Conservation (phyloP, 2,329 filamentous ascomycete species). For the Epichloe hybrida region DNA sequence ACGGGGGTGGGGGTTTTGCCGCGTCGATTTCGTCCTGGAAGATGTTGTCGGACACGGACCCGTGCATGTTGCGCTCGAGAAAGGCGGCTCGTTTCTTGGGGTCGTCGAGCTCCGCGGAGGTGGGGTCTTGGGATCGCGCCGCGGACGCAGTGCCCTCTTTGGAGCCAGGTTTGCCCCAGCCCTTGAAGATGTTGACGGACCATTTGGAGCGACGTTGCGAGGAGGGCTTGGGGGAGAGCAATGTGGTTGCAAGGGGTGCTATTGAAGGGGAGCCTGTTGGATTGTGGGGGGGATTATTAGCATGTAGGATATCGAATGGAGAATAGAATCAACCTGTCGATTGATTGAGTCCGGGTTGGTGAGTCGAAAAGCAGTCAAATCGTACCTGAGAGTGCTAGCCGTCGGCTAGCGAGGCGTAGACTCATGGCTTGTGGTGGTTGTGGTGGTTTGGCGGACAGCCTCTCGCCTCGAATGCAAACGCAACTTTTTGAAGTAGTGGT, state of each 20-base stretch:
- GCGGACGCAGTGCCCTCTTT: constrained; percentile 19
- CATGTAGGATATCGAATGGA: background rate
- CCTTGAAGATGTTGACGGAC: constrained; percentile 26
- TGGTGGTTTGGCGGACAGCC: background rate
- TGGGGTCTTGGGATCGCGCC: constrained; percentile 12
- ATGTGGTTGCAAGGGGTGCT: constrained; percentile 8
- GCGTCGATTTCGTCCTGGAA: constrained; percentile 46
- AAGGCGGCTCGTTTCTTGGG: constrained; percentile 29
- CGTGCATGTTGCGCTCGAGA: constrained; percentile 24
- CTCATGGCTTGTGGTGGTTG: constrained; percentile 38
- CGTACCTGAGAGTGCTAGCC: constrained; percentile 47
- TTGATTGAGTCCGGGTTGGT: background rate
- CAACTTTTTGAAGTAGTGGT: background rate
- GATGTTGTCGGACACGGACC: constrained; percentile 41
- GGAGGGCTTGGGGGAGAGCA: constrained; percentile 9
- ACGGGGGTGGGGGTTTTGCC: constrained; percentile 13
- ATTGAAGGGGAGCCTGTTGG: constrained; percentile 6
- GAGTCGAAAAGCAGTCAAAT: background rate
- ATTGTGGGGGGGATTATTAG: background rate
- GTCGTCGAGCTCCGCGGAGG: constrained; percentile 25
- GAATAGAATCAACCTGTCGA: too few relatives aligned
- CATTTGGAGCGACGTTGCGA: constrained; percentile 28
- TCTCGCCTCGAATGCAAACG: background rate
- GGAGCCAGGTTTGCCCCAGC: constrained; percentile 18
- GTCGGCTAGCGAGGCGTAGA: constrained; percentile 48